Percentiles rank a stretch among this genome's conserved stretches.
These are phyloP conservation scores for Pyrus communis DNA, from an alignment of 306 rosid genomes.

Conservation along the genomic window DNA sequence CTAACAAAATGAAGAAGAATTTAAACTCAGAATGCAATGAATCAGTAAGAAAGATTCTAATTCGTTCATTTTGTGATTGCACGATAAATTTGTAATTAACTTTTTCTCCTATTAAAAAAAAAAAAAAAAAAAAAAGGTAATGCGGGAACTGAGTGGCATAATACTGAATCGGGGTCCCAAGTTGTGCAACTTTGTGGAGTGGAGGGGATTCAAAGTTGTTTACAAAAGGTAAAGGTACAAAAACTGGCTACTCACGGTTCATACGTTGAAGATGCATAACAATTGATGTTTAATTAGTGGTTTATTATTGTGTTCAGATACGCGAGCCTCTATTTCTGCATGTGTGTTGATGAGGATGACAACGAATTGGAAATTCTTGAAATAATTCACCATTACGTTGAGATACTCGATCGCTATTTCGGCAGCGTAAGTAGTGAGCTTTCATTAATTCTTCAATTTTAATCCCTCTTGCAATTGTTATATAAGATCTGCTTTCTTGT, in stretches of 20 bases:
- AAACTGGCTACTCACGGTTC: not conserved
- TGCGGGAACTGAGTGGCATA: constrained; percentile 61
- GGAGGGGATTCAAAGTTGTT: constrained; percentile 87
- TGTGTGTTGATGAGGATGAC: constrained; percentile 66
- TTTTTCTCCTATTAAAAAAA: no score
- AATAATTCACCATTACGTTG: constrained; percentile 80
- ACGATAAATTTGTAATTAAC: no score
- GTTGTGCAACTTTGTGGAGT: constrained; percentile 80
- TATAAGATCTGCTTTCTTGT: not conserved
- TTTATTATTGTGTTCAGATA: constrained; percentile 34
- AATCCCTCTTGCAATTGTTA: not conserved
- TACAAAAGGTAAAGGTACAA: constrained; percentile 52
- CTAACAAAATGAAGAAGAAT: no score
- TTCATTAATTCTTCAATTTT: not conserved
- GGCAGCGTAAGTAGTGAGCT: constrained; percentile 49
- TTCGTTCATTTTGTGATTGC: no score
- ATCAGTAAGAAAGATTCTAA: no score
- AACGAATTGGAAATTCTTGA: constrained; percentile 83
- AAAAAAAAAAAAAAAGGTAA: constrained; percentile 13
- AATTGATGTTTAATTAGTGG: no score
- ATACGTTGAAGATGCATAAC: not conserved
- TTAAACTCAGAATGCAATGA: no score
- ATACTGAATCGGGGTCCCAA: constrained; percentile 64
- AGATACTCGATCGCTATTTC: constrained; percentile 75
- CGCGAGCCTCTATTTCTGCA: constrained; percentile 81